phyloP scores from a whole-genome alignment of 2,329 filamentous ascomycete genomes.

The Cytospora piceae region DNA sequence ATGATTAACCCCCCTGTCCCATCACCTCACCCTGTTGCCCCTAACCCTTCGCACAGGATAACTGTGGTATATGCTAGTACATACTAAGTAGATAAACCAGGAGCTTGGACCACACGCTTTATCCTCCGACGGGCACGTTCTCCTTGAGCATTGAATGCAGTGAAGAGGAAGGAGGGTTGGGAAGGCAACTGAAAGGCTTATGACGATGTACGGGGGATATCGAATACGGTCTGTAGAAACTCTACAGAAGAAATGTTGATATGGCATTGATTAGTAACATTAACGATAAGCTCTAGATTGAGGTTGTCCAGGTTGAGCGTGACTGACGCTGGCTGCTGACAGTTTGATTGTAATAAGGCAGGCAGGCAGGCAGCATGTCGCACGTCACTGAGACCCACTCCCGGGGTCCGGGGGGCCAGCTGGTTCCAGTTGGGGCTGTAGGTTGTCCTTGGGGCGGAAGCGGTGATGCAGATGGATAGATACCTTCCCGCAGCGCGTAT shows the following conservation, averaged over 20 bases:
- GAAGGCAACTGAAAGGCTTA: not conserved
- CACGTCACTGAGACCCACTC: not conserved
- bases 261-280: not conserved
- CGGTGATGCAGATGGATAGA: not conserved
- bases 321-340: slow-evolving; percentile 1
- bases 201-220: not conserved
- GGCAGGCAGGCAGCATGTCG: slow-evolving; percentile 4
- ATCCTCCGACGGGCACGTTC: not conserved
- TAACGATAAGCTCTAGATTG: not conserved
- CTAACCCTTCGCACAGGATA: too few relatives aligned
- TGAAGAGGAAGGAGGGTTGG: too few relatives aligned
- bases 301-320: not conserved
- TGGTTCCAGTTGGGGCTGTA: slow-evolving; percentile 2
- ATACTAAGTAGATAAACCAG: slow-evolving; percentile 7
- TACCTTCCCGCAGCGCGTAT: not conserved
- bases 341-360: not conserved
- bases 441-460: not conserved
- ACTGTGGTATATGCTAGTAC: too few relatives aligned
- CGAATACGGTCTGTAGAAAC: too few relatives aligned
- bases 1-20: too few relatives aligned
- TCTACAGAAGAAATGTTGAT: not conserved
- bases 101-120: slow-evolving; percentile 16
- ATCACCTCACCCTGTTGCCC: too few relatives aligned
- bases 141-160: not conserved
- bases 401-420: slow-evolving; percentile 4